Conservation (phyloP, 2,329 filamentous ascomycete genomes). For the Claviceps arundinis region DNA sequence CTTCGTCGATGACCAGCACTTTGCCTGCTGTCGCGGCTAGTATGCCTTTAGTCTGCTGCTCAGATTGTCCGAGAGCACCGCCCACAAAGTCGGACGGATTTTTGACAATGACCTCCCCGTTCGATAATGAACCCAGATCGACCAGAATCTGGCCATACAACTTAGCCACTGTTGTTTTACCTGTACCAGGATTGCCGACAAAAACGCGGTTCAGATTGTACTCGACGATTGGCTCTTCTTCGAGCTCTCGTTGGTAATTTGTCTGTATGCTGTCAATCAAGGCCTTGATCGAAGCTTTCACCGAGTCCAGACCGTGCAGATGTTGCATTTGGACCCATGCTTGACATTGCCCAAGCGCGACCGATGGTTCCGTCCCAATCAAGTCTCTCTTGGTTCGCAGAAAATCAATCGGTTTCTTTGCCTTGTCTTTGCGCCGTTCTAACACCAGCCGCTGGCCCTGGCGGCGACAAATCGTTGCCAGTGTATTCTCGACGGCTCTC, state of each 20-base stretch:
- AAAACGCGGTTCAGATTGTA: conserved; percentile 57
- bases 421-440: conserved; percentile 39
- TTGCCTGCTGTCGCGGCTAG: conserved; percentile 54
- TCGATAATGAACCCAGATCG: conserved; percentile 53
- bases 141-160: conserved; percentile 56
- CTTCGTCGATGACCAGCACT: conserved; percentile 69
- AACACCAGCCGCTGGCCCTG: not conserved
- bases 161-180: conserved; percentile 64
- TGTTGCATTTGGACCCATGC: conserved; percentile 45
- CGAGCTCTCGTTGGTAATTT: conserved; percentile 55
- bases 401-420: conserved; percentile 42
- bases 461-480: conserved; percentile 31
- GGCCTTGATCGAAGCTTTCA: conserved; percentile 47
- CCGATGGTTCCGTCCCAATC: conserved; percentile 52
- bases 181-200: conserved; percentile 58
- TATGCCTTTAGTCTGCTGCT: conserved; percentile 59
- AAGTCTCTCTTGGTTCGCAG: conserved; percentile 53
- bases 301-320: conserved; percentile 44
- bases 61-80: conserved; percentile 47
- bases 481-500: conserved; percentile 49
- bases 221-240: conserved; percentile 43
- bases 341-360: conserved; percentile 33
- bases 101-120: conserved; percentile 58
- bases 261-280: conserved; percentile 47
- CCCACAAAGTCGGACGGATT: conserved; percentile 66